These are phyloP conservation scores for Alternaria alternata DNA, from an alignment of 2,329 filamentous ascomycete species.

Conservation along the genomic window DNA sequence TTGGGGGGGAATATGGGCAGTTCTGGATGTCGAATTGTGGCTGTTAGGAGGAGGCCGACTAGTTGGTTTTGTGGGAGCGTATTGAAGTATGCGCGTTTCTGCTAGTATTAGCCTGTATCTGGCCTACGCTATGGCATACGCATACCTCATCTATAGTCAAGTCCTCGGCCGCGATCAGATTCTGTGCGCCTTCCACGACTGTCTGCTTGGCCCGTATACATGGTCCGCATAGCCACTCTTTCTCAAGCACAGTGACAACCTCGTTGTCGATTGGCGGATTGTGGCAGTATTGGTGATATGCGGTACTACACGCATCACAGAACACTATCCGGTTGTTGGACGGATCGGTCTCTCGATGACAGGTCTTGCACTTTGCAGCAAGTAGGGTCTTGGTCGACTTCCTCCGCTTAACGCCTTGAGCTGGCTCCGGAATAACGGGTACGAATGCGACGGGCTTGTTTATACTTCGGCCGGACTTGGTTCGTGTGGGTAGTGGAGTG, in stretches of 20 bases:
- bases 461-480: conserved; percentile 78
- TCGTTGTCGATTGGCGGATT: conserved; percentile 76
- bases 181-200: conserved; percentile 44
- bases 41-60: conserved; percentile 70
- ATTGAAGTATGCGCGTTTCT: conserved; percentile 71
- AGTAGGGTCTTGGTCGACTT: conserved; percentile 63
- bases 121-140: not conserved
- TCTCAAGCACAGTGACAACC: conserved; percentile 70
- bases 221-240: conserved; percentile 74
- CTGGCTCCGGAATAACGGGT: conserved; percentile 61
- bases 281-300: conserved; percentile 85
- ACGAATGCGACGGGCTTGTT: conserved; percentile 71
- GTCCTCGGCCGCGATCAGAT: conserved; percentile 50
- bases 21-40: conserved; percentile 68
- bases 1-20: conserved; percentile 69
- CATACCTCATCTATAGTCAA: conserved; percentile 55
- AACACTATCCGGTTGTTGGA: conserved; percentile 83
- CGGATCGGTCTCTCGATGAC: conserved; percentile 75
- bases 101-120: conserved; percentile 20
- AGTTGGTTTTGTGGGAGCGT: conserved; percentile 68
- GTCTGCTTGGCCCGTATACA: conserved; percentile 58
- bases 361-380: conserved; percentile 72
- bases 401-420: conserved; percentile 62
- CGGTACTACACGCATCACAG: conserved; percentile 80
- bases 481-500: conserved; percentile 69